Base-by-base conservation (phyloP, 129 eudicot species). In the Ambrosia trifida region DNA sequence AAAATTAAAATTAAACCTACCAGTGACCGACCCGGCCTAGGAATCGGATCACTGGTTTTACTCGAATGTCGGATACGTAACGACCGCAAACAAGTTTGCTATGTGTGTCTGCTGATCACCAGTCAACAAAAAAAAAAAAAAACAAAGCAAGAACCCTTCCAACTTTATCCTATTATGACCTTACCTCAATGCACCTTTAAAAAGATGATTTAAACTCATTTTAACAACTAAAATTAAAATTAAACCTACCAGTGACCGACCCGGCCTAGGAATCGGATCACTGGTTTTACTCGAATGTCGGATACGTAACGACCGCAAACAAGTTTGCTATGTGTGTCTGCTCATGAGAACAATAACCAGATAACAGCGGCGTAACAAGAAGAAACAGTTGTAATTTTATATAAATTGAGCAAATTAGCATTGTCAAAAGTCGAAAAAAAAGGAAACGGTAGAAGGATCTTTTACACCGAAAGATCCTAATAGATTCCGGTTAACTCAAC, bases 391-490 rank as follows among this genome's bases (percentile, higher is more conserved):
- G 18, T 38, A 12, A 11, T 46, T 46, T 52, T 75, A 41, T 75
- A 41, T 13, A 54, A 51, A 78, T 52, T 31, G 51, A 51, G 68
- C 49, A 70, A 69, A 77, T 77, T 77, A 72, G 77, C 71, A 70
- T 72, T 43, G 67, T 75, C 72, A 75, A 75, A 31, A 74, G 79
- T 78, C 74, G 18, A 41, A 57, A 45, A 31, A 51, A 18, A 57
- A 32, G 47, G 61, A 38, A 65, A 58, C 57, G 53, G 83, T 49
- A 78, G 73, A 64, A 74, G 83, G 86, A 83, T 83, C 87, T 79
- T 76, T 40, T 61, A 71, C 35, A 79, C 70, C 35, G 65, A 72
- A 76, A 83, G 81, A 83, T 75, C 87, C 84, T 41, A 69, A 72
- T 43, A 68, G 65, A 77, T 77, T 72, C 69, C 72, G 47, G 79